Percentiles rank a stretch among this genome's conserved stretches.
phyloP scores from a whole-genome alignment of 2,329 filamentous ascomycete species.

The Emergomyces orientalis region DNA sequence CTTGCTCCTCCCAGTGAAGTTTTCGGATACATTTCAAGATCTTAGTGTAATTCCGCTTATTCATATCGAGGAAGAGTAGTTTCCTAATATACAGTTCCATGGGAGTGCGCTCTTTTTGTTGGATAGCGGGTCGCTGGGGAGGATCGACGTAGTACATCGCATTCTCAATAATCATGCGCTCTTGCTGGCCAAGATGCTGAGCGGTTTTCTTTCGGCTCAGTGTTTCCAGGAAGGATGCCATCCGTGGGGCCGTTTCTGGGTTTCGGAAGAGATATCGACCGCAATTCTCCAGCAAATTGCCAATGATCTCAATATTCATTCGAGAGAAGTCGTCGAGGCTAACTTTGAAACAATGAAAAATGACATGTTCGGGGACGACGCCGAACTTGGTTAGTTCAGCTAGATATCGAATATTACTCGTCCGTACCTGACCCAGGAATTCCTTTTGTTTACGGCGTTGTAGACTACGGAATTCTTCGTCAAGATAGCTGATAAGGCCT shows the following conservation, averaged over 20 bases:
- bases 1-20: conserved; percentile 92
- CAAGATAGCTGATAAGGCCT: conserved; percentile 80
- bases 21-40: conserved; percentile 89
- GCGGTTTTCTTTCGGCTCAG: conserved; percentile 92
- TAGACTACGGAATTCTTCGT: conserved; percentile 92
- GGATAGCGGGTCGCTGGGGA: conserved; percentile 82
- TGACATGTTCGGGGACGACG: conserved; percentile 94
- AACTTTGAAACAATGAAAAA: conserved; percentile 97
- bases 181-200: conserved; percentile 88
- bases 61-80: conserved; percentile 86
- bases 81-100: conserved; percentile 90
- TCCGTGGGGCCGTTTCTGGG: conserved; percentile 82
- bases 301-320: conserved; percentile 99
- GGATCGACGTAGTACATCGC: conserved; percentile 97
- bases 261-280: conserved; percentile 89
- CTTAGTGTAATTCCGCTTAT: conserved; percentile 86
- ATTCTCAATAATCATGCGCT: conserved; percentile 97
- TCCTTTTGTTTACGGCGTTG: conserved; percentile 97
- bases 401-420: conserved; percentile 93
- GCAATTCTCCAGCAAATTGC: conserved; percentile 91
- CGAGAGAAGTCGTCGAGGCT: conserved; percentile 94
- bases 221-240: conserved; percentile 89
- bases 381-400: conserved; percentile 97
- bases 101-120: conserved; percentile 91
- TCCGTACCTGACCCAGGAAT: conserved; percentile 85